A percentile compares a stretch with the other conserved stretches of the same genome.
These are phyloP conservation scores for Chytriomyces sp. DNA, from an alignment of 192 early-diverging fungal species.

Conservation along the genomic window DNA sequence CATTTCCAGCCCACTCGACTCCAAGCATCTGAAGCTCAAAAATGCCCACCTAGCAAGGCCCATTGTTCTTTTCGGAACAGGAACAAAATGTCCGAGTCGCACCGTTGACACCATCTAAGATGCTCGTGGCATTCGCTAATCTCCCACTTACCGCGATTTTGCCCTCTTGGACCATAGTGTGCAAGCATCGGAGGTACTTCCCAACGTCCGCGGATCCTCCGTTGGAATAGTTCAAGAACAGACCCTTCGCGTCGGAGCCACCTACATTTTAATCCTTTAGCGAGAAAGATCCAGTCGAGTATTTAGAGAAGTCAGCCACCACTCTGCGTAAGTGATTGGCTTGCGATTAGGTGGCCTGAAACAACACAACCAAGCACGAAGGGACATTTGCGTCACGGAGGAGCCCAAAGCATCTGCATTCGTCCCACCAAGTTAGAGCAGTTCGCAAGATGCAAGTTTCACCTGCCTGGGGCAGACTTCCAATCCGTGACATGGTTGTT, in stretches of 20 bases:
- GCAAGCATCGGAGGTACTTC: slow-evolving; percentile 4
- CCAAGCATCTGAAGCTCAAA: slow-evolving; percentile 26
- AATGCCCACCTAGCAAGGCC: background rate
- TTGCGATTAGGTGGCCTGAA: no score
- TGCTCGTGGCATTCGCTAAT: slow-evolving; percentile 10
- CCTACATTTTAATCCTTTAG: no score
- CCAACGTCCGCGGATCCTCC: slow-evolving; percentile 2
- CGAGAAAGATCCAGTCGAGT: no score
- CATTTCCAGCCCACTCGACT: background rate
- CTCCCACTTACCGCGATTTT: slow-evolving; percentile 5
- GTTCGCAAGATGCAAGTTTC: background rate
- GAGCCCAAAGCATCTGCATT: no score
- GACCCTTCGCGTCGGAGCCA: background rate
- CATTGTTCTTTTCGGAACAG: background rate
- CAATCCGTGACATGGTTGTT: slow-evolving; percentile 14
- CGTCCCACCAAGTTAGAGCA: background rate
- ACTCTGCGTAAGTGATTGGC: no score
- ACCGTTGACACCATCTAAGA: slow-evolving; percentile 5
- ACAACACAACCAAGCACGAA: no score
- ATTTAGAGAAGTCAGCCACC: no score
- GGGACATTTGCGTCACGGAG: no score
- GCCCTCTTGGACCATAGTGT: slow-evolving; percentile 1
- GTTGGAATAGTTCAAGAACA: background rate
- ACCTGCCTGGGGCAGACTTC: slow-evolving; percentile 6
- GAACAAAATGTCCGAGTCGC: slow-evolving; percentile 3